Conservation (phyloP, 148 eudicot species). For the Vaccinium macrocarpon region DNA sequence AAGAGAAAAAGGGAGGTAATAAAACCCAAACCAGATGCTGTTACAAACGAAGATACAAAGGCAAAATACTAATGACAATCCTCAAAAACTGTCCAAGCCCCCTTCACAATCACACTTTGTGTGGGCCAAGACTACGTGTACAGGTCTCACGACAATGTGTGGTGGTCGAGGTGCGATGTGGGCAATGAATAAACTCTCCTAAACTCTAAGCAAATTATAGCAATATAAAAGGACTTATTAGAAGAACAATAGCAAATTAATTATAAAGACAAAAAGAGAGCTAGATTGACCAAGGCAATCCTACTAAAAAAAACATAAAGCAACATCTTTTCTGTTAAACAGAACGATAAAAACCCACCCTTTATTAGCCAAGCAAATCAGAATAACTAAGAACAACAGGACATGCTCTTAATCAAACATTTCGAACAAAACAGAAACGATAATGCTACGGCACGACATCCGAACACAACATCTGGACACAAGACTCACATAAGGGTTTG, state of each 20-base stretch:
- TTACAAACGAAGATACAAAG: neutral
- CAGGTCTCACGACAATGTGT: neutral
- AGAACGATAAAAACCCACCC: neutral
- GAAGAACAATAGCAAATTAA: neutral
- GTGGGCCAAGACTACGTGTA: neutral
- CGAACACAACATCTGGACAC: too few relatives aligned
- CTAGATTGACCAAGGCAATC: neutral
- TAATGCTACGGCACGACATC: too few relatives aligned
- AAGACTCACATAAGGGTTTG: too few relatives aligned
- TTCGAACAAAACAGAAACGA: neutral
- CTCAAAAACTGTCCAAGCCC: neutral
- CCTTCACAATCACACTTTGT: neutral
- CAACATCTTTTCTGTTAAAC: neutral
- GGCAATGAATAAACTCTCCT: neutral
- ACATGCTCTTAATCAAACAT: neutral
- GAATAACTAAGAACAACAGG: neutral
- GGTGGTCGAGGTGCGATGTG: neutral
- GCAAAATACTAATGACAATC: conserved; percentile 6
- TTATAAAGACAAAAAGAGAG: neutral
- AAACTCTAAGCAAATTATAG: neutral
- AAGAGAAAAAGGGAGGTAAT: neutral
- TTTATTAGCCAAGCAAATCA: neutral
- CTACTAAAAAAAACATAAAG: neutral
- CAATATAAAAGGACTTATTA: neutral
- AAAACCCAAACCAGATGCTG: conserved; percentile 1